Evolutionary conservation across 768 basidiomycete species (phyloP).

Genomic region (Boletus edulis): DNA sequence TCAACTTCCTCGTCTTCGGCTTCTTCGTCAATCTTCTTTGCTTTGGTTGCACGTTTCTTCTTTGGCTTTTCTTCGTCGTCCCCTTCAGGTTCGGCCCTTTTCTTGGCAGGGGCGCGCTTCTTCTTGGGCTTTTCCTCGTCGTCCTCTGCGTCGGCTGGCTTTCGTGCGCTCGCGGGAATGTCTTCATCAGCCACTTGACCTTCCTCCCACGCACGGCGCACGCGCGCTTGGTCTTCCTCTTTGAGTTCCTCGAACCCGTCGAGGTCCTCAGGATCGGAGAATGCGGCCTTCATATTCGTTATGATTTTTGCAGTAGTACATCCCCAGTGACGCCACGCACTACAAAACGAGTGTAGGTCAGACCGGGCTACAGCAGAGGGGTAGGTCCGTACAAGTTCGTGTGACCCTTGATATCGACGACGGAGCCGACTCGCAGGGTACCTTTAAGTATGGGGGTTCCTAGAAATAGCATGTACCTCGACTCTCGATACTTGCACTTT

Average conservation of each 20-base stretch:
- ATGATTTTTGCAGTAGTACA: constrained; percentile 73
- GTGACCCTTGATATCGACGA: constrained; percentile 73
- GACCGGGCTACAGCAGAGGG: neutral
- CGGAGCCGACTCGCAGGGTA: constrained; percentile 64
- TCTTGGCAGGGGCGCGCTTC: constrained; percentile 39
- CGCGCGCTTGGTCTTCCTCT: constrained; percentile 65
- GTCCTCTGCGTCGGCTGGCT: constrained; percentile 47
- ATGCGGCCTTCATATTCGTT: constrained; percentile 62
- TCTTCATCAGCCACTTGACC: constrained; percentile 84
- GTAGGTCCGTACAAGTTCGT: constrained; percentile 54
- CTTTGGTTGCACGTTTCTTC: constrained; percentile 30
- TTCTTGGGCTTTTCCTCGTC: constrained; percentile 58
- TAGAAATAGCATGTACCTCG: constrained; percentile 26
- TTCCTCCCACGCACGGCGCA: constrained; percentile 70
- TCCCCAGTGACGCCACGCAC: constrained; percentile 90
- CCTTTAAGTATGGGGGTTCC: constrained; percentile 76
- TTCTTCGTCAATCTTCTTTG: constrained; percentile 35
- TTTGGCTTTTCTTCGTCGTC: constrained; percentile 39
- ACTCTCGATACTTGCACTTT: neutral
- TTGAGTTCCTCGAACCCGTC: constrained; percentile 82
- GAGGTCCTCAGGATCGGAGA: constrained; percentile 61
- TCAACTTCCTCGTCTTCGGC: constrained; percentile 33
- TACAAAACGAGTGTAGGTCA: constrained; percentile 24
- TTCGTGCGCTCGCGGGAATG: constrained; percentile 71
- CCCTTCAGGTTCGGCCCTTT: constrained; percentile 32